A percentile compares a stretch with the other conserved stretches of the same genome.
These are phyloP conservation scores for Grifola frondosa DNA, from an alignment of 1,284 basidiomycete species.

Conservation along the genomic window DNA sequence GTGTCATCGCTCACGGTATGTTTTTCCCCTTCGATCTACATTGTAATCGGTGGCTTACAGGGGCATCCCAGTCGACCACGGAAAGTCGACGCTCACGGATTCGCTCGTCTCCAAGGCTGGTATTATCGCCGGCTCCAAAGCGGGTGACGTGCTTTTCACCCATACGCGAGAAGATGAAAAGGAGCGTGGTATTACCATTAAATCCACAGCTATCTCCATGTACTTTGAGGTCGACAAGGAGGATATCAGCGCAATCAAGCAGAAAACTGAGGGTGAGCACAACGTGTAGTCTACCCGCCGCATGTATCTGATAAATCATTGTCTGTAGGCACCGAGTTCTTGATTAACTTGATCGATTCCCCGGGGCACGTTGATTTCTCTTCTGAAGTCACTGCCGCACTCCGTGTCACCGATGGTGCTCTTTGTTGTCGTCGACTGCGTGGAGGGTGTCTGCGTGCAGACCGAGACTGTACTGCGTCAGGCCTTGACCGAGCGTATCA, in stretches of 20 bases:
- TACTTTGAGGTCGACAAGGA: conserved; percentile 97
- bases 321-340: conserved; percentile 84
- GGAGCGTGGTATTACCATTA: conserved; percentile 99
- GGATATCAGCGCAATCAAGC: conserved; percentile 81
- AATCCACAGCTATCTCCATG: conserved; percentile 99
- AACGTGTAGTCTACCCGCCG: conserved; percentile 17
- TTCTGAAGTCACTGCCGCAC: conserved; percentile 98
- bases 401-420: conserved; percentile 99
- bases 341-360: conserved; percentile 99
- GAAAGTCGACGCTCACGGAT: conserved; percentile 99
- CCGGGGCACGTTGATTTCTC: conserved; percentile 99
- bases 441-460: conserved; percentile 99
- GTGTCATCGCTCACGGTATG: conserved; percentile 92
- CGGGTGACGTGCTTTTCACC: conserved; percentile 97
- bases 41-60: no score
- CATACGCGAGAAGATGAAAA: conserved; percentile 99
- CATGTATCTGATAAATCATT: conserved; percentile 24
- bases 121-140: conserved; percentile 96
- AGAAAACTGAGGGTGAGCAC: conserved; percentile 84
- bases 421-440: conserved; percentile 99
- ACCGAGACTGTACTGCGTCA: conserved; percentile 99
- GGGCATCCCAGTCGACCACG: conserved; percentile 99
- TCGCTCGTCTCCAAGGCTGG: conserved; percentile 99
- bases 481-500: conserved; percentile 97
- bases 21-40: conserved; percentile 18